These are phyloP conservation scores for Omphalotus guepiniiformis DNA, from an alignment of 768 basidiomycete species.

Conservation along the genomic window DNA sequence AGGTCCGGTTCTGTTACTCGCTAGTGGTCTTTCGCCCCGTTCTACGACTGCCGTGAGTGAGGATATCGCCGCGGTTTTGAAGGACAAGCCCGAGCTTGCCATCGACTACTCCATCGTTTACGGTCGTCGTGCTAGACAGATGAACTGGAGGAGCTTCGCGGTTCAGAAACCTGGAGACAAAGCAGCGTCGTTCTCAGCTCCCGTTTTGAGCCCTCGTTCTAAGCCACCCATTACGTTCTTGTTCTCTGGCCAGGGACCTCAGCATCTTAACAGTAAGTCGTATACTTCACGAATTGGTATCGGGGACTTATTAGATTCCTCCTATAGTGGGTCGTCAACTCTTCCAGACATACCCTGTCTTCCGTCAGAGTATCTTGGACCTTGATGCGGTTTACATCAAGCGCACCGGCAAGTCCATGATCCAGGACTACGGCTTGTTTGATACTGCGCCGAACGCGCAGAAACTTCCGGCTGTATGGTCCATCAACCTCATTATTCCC, in stretches of 20 bases:
- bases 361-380: slow-evolving; percentile 34
- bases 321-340: slow-evolving; percentile 33
- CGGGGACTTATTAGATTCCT: neutral
- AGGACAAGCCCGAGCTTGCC: neutral
- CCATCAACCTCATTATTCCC: slow-evolving; percentile 35
- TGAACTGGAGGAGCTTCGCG: slow-evolving; percentile 28
- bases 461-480: slow-evolving; percentile 23
- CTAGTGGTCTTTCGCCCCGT: slow-evolving; percentile 34
- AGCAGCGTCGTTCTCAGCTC: slow-evolving; percentile 20
- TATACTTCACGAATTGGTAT: neutral
- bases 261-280: slow-evolving; percentile 33
- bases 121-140: slow-evolving; percentile 28
- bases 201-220: slow-evolving; percentile 22
- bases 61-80: neutral
- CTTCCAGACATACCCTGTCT: slow-evolving; percentile 28
- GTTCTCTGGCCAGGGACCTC: slow-evolving; percentile 37
- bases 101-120: slow-evolving; percentile 1
- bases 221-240: slow-evolving; percentile 31
- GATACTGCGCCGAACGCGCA: slow-evolving; percentile 7
- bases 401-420: slow-evolving; percentile 30
- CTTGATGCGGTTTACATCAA: slow-evolving; percentile 30
- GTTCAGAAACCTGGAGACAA: slow-evolving; percentile 9
- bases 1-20: slow-evolving; percentile 25
- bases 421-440: slow-evolving; percentile 34
- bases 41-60: slow-evolving; percentile 16